Base-by-base conservation (phyloP, 257 asterid species). In the Gentiana straminea region DNA sequence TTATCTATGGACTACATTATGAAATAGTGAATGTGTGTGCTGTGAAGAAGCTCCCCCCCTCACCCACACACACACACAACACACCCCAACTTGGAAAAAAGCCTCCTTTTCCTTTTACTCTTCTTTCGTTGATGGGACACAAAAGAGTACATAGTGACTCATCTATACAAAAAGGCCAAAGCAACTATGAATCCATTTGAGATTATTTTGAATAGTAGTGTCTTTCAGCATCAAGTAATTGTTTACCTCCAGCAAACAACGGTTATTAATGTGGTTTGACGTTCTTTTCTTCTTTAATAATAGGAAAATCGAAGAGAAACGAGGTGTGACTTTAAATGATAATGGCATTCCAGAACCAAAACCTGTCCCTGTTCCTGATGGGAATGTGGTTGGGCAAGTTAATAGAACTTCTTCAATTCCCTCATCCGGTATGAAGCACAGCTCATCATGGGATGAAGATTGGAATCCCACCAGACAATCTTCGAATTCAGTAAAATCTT, bases 261-360 rank as follows among this genome's bases (percentile, higher is more conserved):
- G 2, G 51, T 44, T 50, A 53, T 47, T 41, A 9, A 45, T 52
- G 1, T 4, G 15, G 11, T 13, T 54, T 48, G 43, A 51, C 9
- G 43, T 13, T 61, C 35, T 4, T 55, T 47, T 13, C 51, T 33
- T 59, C n/a, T 51, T 52, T 7, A 61, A 60, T 70, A 33, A 58
- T 81, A 91, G 99, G 80, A 83, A 81, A 79, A 83, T 92, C 41
- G 99, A 92, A 85, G 99, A 85, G 77, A 92, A 92, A 71, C 74
- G 95, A 72, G 99, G 99, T 62, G 99, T 88, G 54, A 82, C 93
- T 48, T 68, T 92, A 67, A 67, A 86, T 3, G 84, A 81, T 60
- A 61, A 83, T 58, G 95, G 85, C 69, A 58, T 68, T 63, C 70
- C 85, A 11, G 94, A 85, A 60, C 55, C 67, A 53, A 83, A 71